A percentile compares a stretch with the other conserved stretches of the same genome.
phyloP scores from a whole-genome alignment of 139 green algal species.

The Chlorella ohadii region DNA sequence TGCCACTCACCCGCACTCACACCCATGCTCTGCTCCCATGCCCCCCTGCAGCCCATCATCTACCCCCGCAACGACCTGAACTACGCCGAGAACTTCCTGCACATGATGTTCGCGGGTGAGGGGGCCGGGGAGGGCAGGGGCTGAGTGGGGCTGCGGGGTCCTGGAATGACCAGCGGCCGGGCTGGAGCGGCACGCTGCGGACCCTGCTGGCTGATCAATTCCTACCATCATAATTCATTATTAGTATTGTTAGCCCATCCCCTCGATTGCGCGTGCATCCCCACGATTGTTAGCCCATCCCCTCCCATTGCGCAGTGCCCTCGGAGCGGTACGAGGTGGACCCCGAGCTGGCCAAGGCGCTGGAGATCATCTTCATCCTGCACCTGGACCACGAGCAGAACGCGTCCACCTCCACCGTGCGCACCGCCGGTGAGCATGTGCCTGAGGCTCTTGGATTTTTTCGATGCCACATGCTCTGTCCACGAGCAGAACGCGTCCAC shows the following conservation, averaged over 20 bases:
- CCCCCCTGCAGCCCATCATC: slow-evolving; percentile 57
- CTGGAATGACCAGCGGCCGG: no score
- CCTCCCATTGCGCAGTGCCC: slow-evolving; percentile 33
- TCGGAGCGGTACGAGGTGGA: slow-evolving; percentile 63
- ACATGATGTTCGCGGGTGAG: slow-evolving; percentile 63
- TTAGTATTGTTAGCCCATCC: no score
- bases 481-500: slow-evolving; percentile 81
- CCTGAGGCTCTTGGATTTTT: background rate
- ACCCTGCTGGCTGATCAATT: no score
- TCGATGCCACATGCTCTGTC: no score
- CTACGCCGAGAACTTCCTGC: slow-evolving; percentile 75
- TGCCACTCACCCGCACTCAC: no score
- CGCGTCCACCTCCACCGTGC: slow-evolving; percentile 71
- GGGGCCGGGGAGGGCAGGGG: background rate
- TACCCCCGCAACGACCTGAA: slow-evolving; percentile 72
- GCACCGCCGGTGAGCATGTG: slow-evolving; percentile 49
- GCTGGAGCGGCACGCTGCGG: no score
- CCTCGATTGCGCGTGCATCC: no score
- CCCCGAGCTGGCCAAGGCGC: slow-evolving; percentile 52
- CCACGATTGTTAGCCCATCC: no score
- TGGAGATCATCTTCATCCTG: slow-evolving; percentile 77
- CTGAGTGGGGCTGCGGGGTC: no score
- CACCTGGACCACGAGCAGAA: slow-evolving; percentile 84
- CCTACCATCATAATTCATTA: no score
- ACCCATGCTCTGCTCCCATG: no score